Percentiles rank a stretch among this genome's conserved stretches.
phyloP scores from a whole-genome alignment of 345 rosid species.

The Boechera retrofracta region DNA sequence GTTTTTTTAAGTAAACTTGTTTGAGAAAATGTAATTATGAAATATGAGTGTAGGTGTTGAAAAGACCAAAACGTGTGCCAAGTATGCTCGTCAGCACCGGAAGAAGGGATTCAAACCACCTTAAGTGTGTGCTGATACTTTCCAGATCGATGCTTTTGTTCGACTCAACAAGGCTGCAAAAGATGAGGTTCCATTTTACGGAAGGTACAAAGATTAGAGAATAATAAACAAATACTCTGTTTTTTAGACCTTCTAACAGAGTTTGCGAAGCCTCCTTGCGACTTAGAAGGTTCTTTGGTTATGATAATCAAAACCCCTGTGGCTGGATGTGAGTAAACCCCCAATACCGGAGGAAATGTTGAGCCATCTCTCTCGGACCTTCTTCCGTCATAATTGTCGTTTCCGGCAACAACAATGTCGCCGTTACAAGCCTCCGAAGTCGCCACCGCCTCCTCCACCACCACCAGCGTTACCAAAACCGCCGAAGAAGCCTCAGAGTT shows the following conservation, averaged over 20 bases:
- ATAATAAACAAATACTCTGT: neutral
- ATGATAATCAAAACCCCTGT: slow-evolving; percentile 19
- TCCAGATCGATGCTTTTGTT: neutral
- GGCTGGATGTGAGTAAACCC: slow-evolving; percentile 20
- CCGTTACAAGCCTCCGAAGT: slow-evolving; percentile 54
- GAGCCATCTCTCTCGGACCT: slow-evolving; percentile 49
- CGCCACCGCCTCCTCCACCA: slow-evolving; percentile 50
- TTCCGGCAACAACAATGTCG: slow-evolving; percentile 45
- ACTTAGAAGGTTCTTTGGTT: neutral
- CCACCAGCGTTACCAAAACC: slow-evolving; percentile 84
- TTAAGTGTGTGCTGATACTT: neutral
- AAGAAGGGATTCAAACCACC: neutral
- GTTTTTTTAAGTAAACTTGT: neutral
- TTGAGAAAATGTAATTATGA: neutral
- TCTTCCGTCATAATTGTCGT: slow-evolving; percentile 38
- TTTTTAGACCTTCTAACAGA: neutral
- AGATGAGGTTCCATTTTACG: neutral
- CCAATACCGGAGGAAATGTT: slow-evolving; percentile 36
- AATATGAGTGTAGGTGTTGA: neutral
- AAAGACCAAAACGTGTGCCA: neutral
- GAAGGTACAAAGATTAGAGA: neutral
- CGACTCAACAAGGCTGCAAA: neutral
- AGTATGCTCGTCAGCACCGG: neutral
- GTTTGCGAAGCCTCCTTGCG: neutral
- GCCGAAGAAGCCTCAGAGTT: slow-evolving; percentile 77